phyloP scores from a whole-genome alignment of 1,284 basidiomycete species.

The Fomitiporia mediterranea region DNA sequence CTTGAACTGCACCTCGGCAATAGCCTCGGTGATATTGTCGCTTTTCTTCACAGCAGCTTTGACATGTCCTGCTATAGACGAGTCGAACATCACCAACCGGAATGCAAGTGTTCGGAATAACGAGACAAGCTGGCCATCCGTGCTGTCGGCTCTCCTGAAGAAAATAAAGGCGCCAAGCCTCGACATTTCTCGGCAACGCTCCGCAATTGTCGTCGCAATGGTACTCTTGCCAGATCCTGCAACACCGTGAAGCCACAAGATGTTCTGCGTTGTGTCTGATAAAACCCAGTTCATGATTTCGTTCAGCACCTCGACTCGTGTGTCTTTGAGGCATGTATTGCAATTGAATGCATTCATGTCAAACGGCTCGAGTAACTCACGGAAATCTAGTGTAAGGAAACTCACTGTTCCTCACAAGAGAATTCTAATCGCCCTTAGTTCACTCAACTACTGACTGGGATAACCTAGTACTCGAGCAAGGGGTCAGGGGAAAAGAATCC shows the following conservation, averaged over 20 bases:
- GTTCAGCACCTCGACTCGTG: background rate
- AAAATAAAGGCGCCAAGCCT: background rate
- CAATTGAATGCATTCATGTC: background rate
- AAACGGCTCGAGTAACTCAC: background rate
- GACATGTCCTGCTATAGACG: background rate
- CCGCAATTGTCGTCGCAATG: background rate
- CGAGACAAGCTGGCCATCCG: background rate
- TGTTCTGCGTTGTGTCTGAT: background rate
- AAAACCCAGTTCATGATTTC: background rate
- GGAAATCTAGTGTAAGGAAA: too few species aligned
- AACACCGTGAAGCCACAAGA: constrained; percentile 1
- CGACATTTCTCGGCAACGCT: background rate
- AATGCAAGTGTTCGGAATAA: background rate
- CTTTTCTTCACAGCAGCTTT: background rate
- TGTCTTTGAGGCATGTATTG: background rate
- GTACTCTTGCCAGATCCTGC: constrained; percentile 5
- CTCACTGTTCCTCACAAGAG: too few species aligned
- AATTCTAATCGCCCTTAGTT: too few species aligned
- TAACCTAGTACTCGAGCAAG: too few species aligned
- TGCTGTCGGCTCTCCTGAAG: background rate
- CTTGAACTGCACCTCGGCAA: background rate
- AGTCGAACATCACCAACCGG: background rate
- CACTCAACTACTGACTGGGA: too few species aligned
- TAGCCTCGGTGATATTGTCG: too few species aligned
- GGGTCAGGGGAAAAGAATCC: too few species aligned